Evolutionary conservation across 202 grass and related monocot species (phyloP).

Genomic region (Sporobolus alterniflorus): DNA sequence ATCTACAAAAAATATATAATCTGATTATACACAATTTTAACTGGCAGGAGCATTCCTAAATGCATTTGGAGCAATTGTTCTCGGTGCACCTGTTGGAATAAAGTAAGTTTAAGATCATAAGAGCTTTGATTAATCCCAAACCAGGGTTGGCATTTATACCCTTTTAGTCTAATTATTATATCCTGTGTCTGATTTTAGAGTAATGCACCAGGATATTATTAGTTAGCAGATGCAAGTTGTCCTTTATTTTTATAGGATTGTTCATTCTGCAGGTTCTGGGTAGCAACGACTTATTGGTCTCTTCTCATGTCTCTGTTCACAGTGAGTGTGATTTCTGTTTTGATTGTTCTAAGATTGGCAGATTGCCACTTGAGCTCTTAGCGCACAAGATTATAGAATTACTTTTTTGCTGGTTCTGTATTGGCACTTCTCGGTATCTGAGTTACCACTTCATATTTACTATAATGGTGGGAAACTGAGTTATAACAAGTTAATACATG

Average conservation of each 20-base stretch:
- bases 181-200: neutral
- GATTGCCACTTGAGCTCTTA: neutral
- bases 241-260: slow-evolving; percentile 13
- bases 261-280: slow-evolving; percentile 64
- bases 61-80: slow-evolving; percentile 92
- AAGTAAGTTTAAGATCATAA: slow-evolving; percentile 54
- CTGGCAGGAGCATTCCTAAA: slow-evolving; percentile 83
- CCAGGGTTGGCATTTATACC: neutral
- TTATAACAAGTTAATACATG: slow-evolving; percentile 5
- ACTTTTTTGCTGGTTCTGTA: neutral
- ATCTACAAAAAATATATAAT: neutral
- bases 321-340: slow-evolving; percentile 48
- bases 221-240: neutral
- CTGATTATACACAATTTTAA: neutral
- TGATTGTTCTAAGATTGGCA: neutral
- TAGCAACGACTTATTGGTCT: slow-evolving; percentile 79
- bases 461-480: neutral
- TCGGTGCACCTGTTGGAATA: slow-evolving; percentile 79
- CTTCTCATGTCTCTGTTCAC: slow-evolving; percentile 88
- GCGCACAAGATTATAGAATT: neutral
- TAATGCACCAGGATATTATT: neutral
- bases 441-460: slow-evolving; percentile 3
- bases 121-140: neutral
- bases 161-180: neutral
- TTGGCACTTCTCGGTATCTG: neutral